Conservation (phyloP, 140 eudicot genomes). For the Senecio squalidus region DNA sequence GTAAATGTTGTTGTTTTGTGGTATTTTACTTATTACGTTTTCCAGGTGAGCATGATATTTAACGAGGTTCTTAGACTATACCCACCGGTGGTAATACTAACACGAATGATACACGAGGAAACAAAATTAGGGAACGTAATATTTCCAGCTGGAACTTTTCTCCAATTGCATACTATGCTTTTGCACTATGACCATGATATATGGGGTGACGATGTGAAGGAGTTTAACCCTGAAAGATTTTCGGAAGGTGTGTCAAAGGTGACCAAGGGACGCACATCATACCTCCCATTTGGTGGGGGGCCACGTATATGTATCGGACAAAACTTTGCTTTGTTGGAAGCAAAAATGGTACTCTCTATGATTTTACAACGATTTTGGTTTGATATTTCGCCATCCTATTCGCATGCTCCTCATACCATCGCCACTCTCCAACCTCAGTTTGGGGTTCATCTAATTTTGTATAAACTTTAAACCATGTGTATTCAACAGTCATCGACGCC, state of each 20-base stretch:
- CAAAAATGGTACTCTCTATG: conserved; percentile 28
- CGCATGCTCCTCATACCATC: conserved; percentile 26
- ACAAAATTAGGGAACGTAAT: conserved; percentile 20
- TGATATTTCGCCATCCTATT: conserved; percentile 21
- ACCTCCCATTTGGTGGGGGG: conserved; percentile 28
- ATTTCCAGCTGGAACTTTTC: conserved; percentile 11
- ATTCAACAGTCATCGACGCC: no score
- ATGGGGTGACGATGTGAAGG: conserved; percentile 32
- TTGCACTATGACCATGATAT: conserved; percentile 21
- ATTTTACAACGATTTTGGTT: conserved; percentile 19
- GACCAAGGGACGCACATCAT: conserved; percentile 26
- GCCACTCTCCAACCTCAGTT: conserved; percentile 24
- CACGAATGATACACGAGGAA: conserved; percentile 15
- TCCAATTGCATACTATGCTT: conserved; percentile 9
- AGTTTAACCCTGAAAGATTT: conserved; percentile 35
- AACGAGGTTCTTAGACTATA: conserved; percentile 31
- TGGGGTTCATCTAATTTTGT: conserved; percentile 17
- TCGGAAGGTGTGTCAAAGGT: conserved; percentile 28
- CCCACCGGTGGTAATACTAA: not conserved
- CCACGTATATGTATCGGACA: conserved; percentile 32
- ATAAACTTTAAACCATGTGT: not conserved
- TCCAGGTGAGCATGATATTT: conserved; percentile 16
- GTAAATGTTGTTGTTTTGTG: no score
- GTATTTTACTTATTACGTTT: not conserved
- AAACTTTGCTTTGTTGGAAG: conserved; percentile 23